Conservation (phyloP, 2,329 filamentous ascomycete species). For the Verticillium nonalfalfae region DNA sequence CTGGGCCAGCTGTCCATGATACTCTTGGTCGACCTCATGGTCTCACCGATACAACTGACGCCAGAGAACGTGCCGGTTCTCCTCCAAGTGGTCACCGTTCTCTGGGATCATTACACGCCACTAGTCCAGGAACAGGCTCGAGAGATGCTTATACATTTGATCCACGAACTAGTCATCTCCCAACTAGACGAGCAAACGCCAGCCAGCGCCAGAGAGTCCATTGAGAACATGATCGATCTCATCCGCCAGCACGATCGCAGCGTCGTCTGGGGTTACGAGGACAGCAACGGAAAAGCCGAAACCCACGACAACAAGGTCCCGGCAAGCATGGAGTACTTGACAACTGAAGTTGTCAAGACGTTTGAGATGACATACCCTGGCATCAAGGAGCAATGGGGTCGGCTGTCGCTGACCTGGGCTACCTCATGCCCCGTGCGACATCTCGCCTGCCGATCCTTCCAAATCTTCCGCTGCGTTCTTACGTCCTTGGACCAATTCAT, state of each 20-base stretch:
- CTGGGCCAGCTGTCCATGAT: slow-evolving; percentile 91
- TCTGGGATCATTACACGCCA: slow-evolving; percentile 96
- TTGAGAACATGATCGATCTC: slow-evolving; percentile 82
- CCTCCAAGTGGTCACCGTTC: slow-evolving; percentile 82
- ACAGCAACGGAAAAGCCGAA: slow-evolving; percentile 79
- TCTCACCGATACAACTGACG: slow-evolving; percentile 76
- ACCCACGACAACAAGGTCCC: slow-evolving; percentile 76
- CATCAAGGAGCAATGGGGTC: slow-evolving; percentile 87
- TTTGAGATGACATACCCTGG: slow-evolving; percentile 80
- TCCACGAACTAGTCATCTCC: slow-evolving; percentile 87
- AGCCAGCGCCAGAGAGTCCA: slow-evolving; percentile 57
- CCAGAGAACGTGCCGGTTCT: slow-evolving; percentile 78
- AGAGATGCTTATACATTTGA: slow-evolving; percentile 96
- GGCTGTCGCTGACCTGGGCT: slow-evolving; percentile 87
- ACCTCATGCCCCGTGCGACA: slow-evolving; percentile 94
- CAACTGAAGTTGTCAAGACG: slow-evolving; percentile 73
- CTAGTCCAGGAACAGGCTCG: slow-evolving; percentile 94
- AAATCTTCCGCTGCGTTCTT: slow-evolving; percentile 91
- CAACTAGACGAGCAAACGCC: slow-evolving; percentile 65
- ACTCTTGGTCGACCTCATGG: slow-evolving; percentile 90
- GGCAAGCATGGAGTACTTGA: slow-evolving; percentile 78
- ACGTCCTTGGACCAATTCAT: slow-evolving; percentile 87
- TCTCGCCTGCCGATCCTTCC: slow-evolving; percentile 92
- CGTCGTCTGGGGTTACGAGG: slow-evolving; percentile 92
- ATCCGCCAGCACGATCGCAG: slow-evolving; percentile 78